Conservation (phyloP, 2,329 filamentous ascomycete genomes). For the Thielaviopsis ethacetica region DNA sequence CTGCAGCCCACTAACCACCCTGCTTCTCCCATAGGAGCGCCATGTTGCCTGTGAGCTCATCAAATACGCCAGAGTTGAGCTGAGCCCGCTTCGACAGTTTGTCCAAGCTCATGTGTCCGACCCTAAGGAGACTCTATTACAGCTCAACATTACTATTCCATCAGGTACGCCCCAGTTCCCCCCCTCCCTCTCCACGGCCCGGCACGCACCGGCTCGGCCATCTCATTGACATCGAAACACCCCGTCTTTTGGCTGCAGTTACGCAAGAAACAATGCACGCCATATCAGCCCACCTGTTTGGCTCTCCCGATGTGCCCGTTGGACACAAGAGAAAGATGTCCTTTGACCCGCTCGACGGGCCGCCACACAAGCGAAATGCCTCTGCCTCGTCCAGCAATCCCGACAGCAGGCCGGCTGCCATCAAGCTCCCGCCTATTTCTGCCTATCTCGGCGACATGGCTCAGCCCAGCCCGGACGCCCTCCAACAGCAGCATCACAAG, state of each 20-base stretch:
- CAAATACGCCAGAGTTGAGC: neutral
- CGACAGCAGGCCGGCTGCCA: too few species aligned
- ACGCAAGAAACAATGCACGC: neutral
- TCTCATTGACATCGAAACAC: too few species aligned
- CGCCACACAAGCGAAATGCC: neutral
- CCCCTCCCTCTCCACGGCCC: neutral
- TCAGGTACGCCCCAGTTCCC: neutral
- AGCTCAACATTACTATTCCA: neutral
- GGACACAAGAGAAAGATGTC: neutral
- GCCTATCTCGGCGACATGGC: too few species aligned
- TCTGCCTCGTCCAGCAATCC: neutral
- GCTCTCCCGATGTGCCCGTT: too few species aligned
- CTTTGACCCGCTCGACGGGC: neutral
- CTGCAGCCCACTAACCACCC: neutral
- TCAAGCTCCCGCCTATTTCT: too few species aligned
- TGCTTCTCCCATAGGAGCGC: neutral
- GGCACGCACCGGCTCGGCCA: too few species aligned
- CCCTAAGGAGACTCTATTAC: neutral
- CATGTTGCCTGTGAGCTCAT: neutral
- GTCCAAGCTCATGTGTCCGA: neutral
- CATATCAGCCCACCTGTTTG: neutral
- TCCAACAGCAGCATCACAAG: too few species aligned
- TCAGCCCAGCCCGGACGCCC: too few species aligned
- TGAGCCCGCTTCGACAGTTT: slow-evolving; percentile 4
- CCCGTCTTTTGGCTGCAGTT: too few species aligned